phyloP scores from a whole-genome alignment of 2,329 filamentous ascomycete species.

The Cadophora malorum region DNA sequence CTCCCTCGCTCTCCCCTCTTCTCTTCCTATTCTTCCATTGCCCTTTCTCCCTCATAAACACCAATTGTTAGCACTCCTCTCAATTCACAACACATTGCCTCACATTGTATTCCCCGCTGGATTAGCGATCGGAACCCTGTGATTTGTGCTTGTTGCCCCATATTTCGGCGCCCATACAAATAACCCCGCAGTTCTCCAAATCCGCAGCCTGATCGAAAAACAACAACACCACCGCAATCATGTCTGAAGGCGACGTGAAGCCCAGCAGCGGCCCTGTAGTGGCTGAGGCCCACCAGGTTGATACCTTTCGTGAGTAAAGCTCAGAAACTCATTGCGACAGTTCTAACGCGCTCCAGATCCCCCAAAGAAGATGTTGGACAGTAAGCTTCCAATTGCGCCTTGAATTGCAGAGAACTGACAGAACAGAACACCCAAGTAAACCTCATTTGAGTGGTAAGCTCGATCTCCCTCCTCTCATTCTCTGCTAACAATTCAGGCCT shows the following conservation, averaged over 20 bases:
- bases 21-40: not conserved
- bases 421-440: slow-evolving; percentile 70
- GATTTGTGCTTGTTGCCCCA: slow-evolving; percentile 8
- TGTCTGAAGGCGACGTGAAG: slow-evolving; percentile 52
- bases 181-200: slow-evolving; percentile 21
- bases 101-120: not conserved
- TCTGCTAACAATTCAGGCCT: slow-evolving; percentile 52
- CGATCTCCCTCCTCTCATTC: not conserved
- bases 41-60: not conserved
- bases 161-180: slow-evolving; percentile 17
- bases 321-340: slow-evolving; percentile 11
- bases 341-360: slow-evolving; percentile 55
- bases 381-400: slow-evolving; percentile 53
- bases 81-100: not conserved
- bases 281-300: slow-evolving; percentile 76
- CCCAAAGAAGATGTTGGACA: slow-evolving; percentile 70
- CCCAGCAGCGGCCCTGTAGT: slow-evolving; percentile 64
- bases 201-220: not conserved
- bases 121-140: slow-evolving; percentile 21
- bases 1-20: slow-evolving; percentile 12
- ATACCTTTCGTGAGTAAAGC: slow-evolving; percentile 68
- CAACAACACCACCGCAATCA: slow-evolving; percentile 40
- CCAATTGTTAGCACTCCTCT: not conserved
- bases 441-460: slow-evolving; percentile 68
- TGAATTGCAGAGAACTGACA: slow-evolving; percentile 38